These are phyloP conservation scores for Calonectria naviculata DNA, from an alignment of 2,329 filamentous ascomycete genomes.

Conservation along the genomic window DNA sequence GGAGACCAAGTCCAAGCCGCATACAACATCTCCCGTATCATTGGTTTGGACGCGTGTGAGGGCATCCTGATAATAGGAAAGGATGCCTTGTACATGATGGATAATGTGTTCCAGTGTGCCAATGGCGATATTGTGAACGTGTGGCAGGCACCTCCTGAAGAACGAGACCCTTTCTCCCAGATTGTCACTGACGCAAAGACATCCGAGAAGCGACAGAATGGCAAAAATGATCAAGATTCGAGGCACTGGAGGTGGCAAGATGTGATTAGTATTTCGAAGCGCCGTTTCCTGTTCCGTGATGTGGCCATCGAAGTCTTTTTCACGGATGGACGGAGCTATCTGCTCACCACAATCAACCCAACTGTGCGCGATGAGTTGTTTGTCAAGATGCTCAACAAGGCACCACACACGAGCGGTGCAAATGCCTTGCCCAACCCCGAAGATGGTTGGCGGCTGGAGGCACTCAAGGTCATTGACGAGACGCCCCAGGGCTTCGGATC, in stretches of 20 bases:
- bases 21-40: constrained; percentile 94
- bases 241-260: constrained; percentile 95
- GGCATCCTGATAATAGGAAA: constrained; percentile 94
- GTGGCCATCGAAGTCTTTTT: constrained; percentile 99
- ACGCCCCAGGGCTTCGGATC: constrained; percentile 76
- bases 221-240: constrained; percentile 77
- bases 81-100: constrained; percentile 91
- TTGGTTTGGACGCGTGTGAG: constrained; percentile 93
- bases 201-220: constrained; percentile 70
- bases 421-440: constrained; percentile 81
- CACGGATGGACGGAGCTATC: constrained; percentile 93
- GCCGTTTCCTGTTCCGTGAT: constrained; percentile 93
- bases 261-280: constrained; percentile 94
- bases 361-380: constrained; percentile 83
- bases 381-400: constrained; percentile 78
- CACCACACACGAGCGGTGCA: constrained; percentile 80
- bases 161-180: constrained; percentile 94
- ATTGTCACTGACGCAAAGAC: constrained; percentile 81
- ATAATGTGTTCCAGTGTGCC: constrained; percentile 94
- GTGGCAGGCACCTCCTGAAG: constrained; percentile 90
- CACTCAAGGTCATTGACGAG: constrained; percentile 75
- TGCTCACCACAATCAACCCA: constrained; percentile 85
- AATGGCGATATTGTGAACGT: constrained; percentile 98
- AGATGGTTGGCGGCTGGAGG: constrained; percentile 92
- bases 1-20: constrained; percentile 94